Conservation (phyloP, 805 yeast species). For the Dipodascopsis tothii region DNA sequence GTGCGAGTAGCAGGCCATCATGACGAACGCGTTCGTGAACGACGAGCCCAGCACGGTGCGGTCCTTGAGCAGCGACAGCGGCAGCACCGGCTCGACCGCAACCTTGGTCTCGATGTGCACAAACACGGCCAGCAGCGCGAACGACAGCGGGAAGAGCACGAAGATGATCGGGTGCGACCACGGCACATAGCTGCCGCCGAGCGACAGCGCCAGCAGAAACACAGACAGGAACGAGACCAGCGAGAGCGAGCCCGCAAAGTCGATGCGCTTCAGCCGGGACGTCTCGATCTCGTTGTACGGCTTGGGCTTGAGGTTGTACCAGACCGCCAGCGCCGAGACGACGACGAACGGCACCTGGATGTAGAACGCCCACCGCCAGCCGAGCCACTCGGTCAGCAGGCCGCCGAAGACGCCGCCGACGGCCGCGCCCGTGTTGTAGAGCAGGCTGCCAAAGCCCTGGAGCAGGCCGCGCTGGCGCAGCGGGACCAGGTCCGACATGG, state of each 20-base stretch:
- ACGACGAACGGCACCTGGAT: conserved; percentile 37
- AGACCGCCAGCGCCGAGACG: conserved; percentile 34
- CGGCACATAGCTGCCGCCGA: conserved; percentile 51
- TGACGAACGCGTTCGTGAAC: conserved; percentile 59
- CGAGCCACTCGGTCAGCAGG: conserved; percentile 41
- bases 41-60: conserved; percentile 60
- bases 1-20: conserved; percentile 59
- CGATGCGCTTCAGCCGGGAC: conserved; percentile 51
- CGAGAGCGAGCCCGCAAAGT: conserved; percentile 55
- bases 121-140: conserved; percentile 36
- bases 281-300: conserved; percentile 32
- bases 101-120: conserved; percentile 44
- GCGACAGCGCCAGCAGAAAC: conserved; percentile 58
- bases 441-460: conserved; percentile 75
- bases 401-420: conserved; percentile 60
- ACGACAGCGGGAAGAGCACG: conserved; percentile 32
- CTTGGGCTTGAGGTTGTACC: conserved; percentile 18
- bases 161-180: conserved; percentile 42
- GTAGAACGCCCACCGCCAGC: conserved; percentile 54
- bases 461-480: conserved; percentile 67
- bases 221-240: conserved; percentile 52
- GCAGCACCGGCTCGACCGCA: conserved; percentile 61
- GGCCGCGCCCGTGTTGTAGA: conserved; percentile 69
- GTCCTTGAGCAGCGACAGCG: conserved; percentile 49
- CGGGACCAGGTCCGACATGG: conserved; percentile 69